Percentiles rank a stretch among this genome's conserved stretches.
Conservation (phyloP, 345 rosid species). For the Psidium guajava region DNA sequence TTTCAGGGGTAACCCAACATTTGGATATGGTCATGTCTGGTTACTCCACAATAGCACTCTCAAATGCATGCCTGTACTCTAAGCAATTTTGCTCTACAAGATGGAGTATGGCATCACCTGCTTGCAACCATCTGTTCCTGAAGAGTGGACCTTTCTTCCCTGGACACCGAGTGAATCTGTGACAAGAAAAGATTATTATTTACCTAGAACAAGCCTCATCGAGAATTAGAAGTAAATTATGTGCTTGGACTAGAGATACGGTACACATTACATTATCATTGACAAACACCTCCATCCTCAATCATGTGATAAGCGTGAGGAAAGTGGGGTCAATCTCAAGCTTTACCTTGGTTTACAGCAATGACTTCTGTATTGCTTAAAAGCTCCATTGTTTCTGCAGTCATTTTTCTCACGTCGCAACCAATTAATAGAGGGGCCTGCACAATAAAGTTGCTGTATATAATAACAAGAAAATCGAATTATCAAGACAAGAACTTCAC, state of each 20-base stretch:
- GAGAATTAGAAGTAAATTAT: not conserved
- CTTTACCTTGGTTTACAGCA: conserved; percentile 84
- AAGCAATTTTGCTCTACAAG: not conserved
- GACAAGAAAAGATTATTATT: not conserved
- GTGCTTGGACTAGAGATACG: not conserved
- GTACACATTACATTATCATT: not conserved
- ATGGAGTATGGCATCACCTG: conserved; percentile 30
- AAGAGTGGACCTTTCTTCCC: conserved; percentile 64
- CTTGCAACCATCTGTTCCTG: conserved; percentile 52
- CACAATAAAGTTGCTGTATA: not conserved
- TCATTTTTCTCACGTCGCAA: conserved; percentile 84
- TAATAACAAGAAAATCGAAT: not conserved
- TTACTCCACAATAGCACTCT: not conserved
- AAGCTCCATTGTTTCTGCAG: conserved; percentile 66
- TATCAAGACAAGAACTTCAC: not conserved
- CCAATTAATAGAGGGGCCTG: conserved; percentile 97
- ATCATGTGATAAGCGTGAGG: not conserved
- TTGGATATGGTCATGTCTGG: not conserved
- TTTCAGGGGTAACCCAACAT: not conserved
- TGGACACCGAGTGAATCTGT: conserved; percentile 97
- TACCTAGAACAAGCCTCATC: not conserved
- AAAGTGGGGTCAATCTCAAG: not conserved
- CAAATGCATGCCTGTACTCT: not conserved
- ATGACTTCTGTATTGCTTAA: conserved; percentile 79
- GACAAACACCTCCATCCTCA: not conserved